These are phyloP conservation scores for Ganoderma sp. DNA, from an alignment of 1,284 basidiomycete species.

Conservation along the genomic window DNA sequence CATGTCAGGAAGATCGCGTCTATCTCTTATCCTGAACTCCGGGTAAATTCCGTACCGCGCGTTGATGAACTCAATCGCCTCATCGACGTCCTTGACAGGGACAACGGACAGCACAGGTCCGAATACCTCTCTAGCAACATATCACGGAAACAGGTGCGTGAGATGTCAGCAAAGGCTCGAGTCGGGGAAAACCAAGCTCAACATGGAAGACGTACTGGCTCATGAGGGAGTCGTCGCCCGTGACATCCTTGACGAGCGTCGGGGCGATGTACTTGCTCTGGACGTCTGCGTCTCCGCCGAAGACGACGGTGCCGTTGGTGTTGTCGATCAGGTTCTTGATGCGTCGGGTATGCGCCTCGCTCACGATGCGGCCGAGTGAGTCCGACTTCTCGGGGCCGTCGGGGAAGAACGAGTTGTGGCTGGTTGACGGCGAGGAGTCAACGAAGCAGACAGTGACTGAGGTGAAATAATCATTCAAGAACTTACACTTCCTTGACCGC, in stretches of 20 bases:
- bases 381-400: slow-evolving; percentile 50
- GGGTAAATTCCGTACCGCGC: slow-evolving; percentile 37
- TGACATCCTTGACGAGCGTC: slow-evolving; percentile 67
- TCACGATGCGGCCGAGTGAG: slow-evolving; percentile 55
- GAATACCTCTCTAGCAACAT: slow-evolving; percentile 39
- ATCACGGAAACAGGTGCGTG: background rate
- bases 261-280: slow-evolving; percentile 64
- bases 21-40: background rate
- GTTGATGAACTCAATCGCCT: slow-evolving; percentile 74
- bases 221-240: slow-evolving; percentile 71
- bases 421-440: background rate
- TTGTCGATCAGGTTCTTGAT: slow-evolving; percentile 64
- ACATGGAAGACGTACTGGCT: slow-evolving; percentile 54
- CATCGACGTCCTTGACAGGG: slow-evolving; percentile 71
- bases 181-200: no score
- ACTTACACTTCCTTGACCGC: slow-evolving; percentile 64
- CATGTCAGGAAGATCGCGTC: background rate
- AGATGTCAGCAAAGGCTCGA: background rate
- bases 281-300: slow-evolving; percentile 72
- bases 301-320: slow-evolving; percentile 71
- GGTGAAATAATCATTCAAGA: background rate
- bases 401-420: slow-evolving; percentile 50
- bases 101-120: slow-evolving; percentile 66
- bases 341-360: slow-evolving; percentile 59
- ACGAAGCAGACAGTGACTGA: background rate